Evolutionary conservation across 768 basidiomycete species (phyloP).

Genomic region (Gymnopilus junonius): DNA sequence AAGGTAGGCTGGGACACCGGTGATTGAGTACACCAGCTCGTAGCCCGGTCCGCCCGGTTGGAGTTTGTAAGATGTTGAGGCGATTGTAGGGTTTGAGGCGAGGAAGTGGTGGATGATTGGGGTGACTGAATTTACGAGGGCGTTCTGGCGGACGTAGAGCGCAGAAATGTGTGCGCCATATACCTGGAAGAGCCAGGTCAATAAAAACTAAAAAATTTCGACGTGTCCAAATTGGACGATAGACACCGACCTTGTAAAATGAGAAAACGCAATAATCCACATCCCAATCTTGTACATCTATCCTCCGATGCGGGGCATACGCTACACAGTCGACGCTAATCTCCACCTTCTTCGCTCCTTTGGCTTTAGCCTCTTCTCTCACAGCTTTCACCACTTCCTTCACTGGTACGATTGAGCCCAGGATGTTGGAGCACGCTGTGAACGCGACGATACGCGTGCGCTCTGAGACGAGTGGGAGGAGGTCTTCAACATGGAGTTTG

Average conservation of each 20-base stretch:
- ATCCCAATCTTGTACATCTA: conserved; percentile 79
- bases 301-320: conserved; percentile 72
- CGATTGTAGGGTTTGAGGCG: conserved; percentile 35
- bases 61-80: conserved; percentile 53
- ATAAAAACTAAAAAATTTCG: neutral
- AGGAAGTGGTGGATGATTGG: conserved; percentile 78
- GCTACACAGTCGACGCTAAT: conserved; percentile 79
- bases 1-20: conserved; percentile 66
- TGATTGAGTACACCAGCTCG: conserved; percentile 65
- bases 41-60: conserved; percentile 79
- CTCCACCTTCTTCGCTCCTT: conserved; percentile 64
- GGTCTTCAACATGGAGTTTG: conserved; percentile 52
- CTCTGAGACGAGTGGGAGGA: conserved; percentile 64
- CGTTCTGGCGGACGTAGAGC: conserved; percentile 58
- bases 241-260: conserved; percentile 66
- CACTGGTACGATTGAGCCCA: conserved; percentile 68
- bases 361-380: conserved; percentile 51
- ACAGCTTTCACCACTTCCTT: conserved; percentile 57
- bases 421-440: conserved; percentile 75
- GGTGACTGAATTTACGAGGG: conserved; percentile 54
- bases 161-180: conserved; percentile 76
- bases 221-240: too few species aligned
- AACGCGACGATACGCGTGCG: conserved; percentile 77
- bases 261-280: conserved; percentile 75
- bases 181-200: conserved; percentile 44